Evolutionary conservation across 495 filamentous ascomycete species (phyloP), one percentile per base, ranked within the genome.

Genomic region (Cryomyces minteri): DNA sequence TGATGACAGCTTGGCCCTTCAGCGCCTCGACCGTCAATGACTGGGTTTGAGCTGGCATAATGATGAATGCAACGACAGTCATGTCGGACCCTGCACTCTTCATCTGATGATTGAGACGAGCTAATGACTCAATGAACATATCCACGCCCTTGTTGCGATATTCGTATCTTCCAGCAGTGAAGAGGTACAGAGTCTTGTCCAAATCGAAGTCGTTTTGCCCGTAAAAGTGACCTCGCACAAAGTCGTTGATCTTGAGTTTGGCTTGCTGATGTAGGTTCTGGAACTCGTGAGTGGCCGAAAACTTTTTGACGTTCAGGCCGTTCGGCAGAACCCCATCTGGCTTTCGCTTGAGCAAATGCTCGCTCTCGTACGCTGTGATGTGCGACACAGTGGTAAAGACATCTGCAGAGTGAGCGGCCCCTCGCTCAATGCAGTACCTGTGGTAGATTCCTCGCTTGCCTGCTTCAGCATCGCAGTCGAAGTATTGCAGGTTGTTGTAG

Each of bases 301-400:
- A 98, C 58, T 98, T 98, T 64, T 92, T 94, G 46, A 98, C 90
- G 54, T 98, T 98, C 57, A 98, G 72, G 39, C 90, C 90, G 55
- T 98, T 98, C 18, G 90, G 90, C 45, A 96, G 62, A 0, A 98
- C 90, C 7, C 90, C 90, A 54, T 98, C 90, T 3, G 90, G 90
- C 63, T 98, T 98, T 34, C 90, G 79, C 69, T 98, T 98, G 40
- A 98, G 76, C 44, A 98, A 65, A 66, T 98, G 92, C 64, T 98
- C 90, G 56, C 82, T 88, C 63, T 98, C 90, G 59, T 90, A 98
- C 4, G 90, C 90, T 0, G 90, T 98, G 61, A 98, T 98, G 55
- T 98, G 92, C 8, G 88, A 94, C 40, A 98, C 90, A 0, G 90
- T 98, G 36, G 90, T 98, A 64, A 98, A 98, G 54, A 98, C 90